Conservation (phyloP, 805 yeast genomes). For the Lachancea nothofagi region DNA sequence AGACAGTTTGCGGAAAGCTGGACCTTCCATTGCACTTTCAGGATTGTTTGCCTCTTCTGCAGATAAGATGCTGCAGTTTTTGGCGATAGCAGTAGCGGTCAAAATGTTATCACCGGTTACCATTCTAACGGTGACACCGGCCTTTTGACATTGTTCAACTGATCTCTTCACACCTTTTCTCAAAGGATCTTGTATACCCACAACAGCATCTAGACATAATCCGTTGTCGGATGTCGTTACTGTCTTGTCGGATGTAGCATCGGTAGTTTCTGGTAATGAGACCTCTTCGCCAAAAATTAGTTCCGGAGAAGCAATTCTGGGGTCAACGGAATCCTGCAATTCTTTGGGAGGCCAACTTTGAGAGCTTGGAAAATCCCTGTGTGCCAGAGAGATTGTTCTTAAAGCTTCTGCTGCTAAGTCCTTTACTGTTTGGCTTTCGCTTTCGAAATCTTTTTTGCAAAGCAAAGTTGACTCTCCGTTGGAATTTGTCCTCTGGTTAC, state of each 20-base stretch:
- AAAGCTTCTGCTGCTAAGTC: conserved; percentile 71
- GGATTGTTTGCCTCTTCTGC: conserved; percentile 48
- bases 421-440: conserved; percentile 41
- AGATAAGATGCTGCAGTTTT: conserved; percentile 66
- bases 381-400: conserved; percentile 85
- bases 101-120: conserved; percentile 94
- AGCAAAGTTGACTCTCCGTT: conserved; percentile 29
- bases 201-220: conserved; percentile 61
- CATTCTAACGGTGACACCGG: conserved; percentile 96
- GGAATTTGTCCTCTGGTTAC: conserved; percentile 39
- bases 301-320: conserved; percentile 41
- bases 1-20: conserved; percentile 66
- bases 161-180: conserved; percentile 88
- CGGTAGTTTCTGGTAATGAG: conserved; percentile 7
- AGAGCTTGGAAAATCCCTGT: conserved; percentile 52
- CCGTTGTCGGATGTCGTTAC: conserved; percentile 33
- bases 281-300: conserved; percentile 36
- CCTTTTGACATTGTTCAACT: conserved; percentile 74
- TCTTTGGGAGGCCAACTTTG: conserved; percentile 65
- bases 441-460: conserved; percentile 30
- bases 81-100: conserved; percentile 89
- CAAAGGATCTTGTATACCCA: conserved; percentile 94
- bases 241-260: conserved; percentile 15
- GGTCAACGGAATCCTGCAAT: conserved; percentile 31
- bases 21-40: conserved; percentile 84